A percentile compares a stretch with the other conserved stretches of the same genome.
Evolutionary conservation across 1,284 basidiomycete species (phyloP).

Genomic region (Trametes sp.): DNA sequence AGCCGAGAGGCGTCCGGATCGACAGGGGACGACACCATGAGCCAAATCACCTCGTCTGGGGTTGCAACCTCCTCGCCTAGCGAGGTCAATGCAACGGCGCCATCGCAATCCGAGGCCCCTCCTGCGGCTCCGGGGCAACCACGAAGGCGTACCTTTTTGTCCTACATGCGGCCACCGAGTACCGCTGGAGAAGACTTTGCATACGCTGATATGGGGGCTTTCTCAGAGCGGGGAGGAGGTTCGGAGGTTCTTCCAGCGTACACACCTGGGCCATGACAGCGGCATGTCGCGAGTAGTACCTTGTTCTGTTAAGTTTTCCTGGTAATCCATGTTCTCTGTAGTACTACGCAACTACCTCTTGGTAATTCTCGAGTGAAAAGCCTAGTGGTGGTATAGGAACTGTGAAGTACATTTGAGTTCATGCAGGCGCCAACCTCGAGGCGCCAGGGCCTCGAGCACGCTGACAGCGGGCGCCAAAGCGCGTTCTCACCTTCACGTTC

Average conservation of each 20-base stretch:
- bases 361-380: no score
- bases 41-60: neutral
- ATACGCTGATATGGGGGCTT: neutral
- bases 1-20: neutral
- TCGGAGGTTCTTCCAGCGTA: constrained; percentile 7
- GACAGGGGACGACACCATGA: neutral
- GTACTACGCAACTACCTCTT: no score
- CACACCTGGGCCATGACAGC: neutral
- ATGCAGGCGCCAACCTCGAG: neutral
- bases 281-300: neutral
- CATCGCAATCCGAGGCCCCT: neutral
- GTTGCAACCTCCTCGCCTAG: neutral
- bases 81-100: neutral
- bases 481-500: constrained; percentile 24
- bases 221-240: neutral
- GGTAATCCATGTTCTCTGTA: no score
- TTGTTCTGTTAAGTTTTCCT: no score
- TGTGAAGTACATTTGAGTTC: no score
- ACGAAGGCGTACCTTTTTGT: neutral
- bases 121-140: neutral
- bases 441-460: constrained; percentile 7
- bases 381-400: no score
- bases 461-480: constrained; percentile 15
- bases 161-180: constrained; percentile 10
- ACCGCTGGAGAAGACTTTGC: neutral